Evolutionary conservation across 1,284 basidiomycete genomes (phyloP).

Genomic region (Naganishia albida): DNA sequence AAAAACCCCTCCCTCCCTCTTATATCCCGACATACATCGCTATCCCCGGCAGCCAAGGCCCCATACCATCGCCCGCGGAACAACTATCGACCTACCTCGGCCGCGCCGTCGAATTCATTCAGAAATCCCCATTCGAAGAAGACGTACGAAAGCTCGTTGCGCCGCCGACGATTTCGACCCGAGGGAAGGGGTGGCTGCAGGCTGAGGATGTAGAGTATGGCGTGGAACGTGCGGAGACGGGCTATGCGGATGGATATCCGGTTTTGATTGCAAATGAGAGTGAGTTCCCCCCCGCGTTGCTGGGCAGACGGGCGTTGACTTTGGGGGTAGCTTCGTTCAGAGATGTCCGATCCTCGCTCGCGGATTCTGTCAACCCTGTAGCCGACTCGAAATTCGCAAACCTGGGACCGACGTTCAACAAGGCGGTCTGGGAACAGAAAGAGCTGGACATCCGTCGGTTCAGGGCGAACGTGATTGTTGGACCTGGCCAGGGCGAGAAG

Average conservation of each 20-base stretch:
- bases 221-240: slow-evolving; percentile 9
- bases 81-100: slow-evolving; percentile 31
- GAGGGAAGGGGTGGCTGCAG: not conserved
- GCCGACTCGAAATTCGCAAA: slow-evolving; percentile 17
- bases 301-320: not conserved
- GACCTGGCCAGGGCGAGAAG: not conserved
- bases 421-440: slow-evolving; percentile 18
- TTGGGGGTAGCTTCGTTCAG: not conserved
- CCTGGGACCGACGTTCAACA: slow-evolving; percentile 28
- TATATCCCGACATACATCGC: slow-evolving; percentile 3
- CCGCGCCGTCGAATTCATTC: slow-evolving; percentile 21
- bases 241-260: slow-evolving; percentile 34
- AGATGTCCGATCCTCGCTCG: slow-evolving; percentile 12
- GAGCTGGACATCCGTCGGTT: slow-evolving; percentile 26
- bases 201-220: slow-evolving; percentile 26
- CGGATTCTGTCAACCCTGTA: not conserved
- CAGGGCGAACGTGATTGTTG: slow-evolving; percentile 31
- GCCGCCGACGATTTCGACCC: slow-evolving; percentile 7
- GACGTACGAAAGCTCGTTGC: slow-evolving; percentile 4
- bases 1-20: slow-evolving; percentile 21
- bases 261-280: slow-evolving; percentile 31
- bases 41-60: not conserved
- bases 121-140: slow-evolving; percentile 21
- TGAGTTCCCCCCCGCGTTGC: not conserved
- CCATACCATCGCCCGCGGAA: slow-evolving; percentile 11